phyloP scores from a whole-genome alignment of 2,329 filamentous ascomycete species.

The Exophiala sp. region DNA sequence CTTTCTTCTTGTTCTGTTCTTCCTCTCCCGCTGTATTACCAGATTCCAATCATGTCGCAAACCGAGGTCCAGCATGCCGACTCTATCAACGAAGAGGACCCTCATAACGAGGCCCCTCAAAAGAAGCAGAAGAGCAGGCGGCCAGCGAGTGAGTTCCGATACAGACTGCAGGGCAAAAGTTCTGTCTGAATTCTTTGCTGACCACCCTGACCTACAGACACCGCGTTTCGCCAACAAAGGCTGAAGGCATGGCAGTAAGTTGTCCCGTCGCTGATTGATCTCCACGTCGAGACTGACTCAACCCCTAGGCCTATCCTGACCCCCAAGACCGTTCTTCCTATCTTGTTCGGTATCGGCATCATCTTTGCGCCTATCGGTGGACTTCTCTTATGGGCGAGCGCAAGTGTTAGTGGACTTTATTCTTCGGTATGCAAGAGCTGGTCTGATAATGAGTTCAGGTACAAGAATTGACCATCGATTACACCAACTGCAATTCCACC shows the following conservation, averaged over 20 bases:
- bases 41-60: conserved; percentile 39
- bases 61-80: conserved; percentile 37
- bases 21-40: neutral
- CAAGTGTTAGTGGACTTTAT: conserved; percentile 52
- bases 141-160: conserved; percentile 65
- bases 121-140: conserved; percentile 87
- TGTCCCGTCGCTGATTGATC: conserved; percentile 4
- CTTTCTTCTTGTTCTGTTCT: neutral
- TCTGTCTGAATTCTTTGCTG: too few relatives aligned
- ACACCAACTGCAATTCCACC: conserved; percentile 65
- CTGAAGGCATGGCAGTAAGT: conserved; percentile 97
- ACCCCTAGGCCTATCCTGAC: conserved; percentile 75
- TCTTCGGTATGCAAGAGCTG: neutral
- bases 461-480: conserved; percentile 85
- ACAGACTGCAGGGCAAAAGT: neutral
- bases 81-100: conserved; percentile 42
- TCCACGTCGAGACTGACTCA: conserved; percentile 21
- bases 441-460: conserved; percentile 52
- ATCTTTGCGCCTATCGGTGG: conserved; percentile 93
- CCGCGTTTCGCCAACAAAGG: conserved; percentile 92
- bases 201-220: conserved; percentile 55
- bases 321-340: conserved; percentile 82
- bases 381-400: conserved; percentile 76
- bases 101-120: conserved; percentile 39
- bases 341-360: conserved; percentile 85